These are phyloP conservation scores for Pistacia atlantica DNA, from an alignment of 345 rosid species.

Conservation along the genomic window DNA sequence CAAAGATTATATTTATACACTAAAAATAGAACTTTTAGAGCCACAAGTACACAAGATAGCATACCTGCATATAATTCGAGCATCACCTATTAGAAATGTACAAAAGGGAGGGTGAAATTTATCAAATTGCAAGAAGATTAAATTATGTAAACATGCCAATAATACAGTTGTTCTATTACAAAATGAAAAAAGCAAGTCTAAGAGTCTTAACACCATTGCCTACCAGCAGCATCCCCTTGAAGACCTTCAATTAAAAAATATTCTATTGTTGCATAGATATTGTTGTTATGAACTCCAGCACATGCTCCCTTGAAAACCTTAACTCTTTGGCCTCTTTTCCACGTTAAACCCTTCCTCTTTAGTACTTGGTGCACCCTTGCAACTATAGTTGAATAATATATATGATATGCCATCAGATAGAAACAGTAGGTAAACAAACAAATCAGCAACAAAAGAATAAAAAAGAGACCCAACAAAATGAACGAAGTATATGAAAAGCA, in stretches of 20 bases:
- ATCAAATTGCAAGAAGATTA: neutral
- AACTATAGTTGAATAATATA: conserved; percentile 39
- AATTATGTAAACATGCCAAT: neutral
- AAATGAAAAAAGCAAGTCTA: neutral
- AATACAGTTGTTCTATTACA: neutral
- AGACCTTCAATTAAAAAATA: conserved; percentile 70
- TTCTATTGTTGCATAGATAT: conserved; percentile 65
- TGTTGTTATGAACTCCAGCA: conserved; percentile 43
- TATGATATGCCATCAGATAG: neutral
- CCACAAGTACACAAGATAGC: neutral
- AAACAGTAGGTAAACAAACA: neutral
- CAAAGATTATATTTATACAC: neutral
- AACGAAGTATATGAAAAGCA: neutral
- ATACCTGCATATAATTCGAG: conserved; percentile 78
- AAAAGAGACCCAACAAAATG: neutral
- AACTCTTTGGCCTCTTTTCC: conserved; percentile 65
- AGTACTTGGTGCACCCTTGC: conserved; percentile 58
- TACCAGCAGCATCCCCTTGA: conserved; percentile 75
- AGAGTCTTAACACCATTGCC: conserved; percentile 18
- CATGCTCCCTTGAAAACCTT: conserved; percentile 73
- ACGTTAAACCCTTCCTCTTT: conserved; percentile 44
- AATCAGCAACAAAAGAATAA: neutral
- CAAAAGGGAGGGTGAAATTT: conserved; percentile 11
- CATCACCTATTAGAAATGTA: conserved; percentile 51
- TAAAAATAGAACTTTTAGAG: conserved; percentile 1